phyloP scores from a whole-genome alignment of 305 asterid species.

The Solanum chacoense region DNA sequence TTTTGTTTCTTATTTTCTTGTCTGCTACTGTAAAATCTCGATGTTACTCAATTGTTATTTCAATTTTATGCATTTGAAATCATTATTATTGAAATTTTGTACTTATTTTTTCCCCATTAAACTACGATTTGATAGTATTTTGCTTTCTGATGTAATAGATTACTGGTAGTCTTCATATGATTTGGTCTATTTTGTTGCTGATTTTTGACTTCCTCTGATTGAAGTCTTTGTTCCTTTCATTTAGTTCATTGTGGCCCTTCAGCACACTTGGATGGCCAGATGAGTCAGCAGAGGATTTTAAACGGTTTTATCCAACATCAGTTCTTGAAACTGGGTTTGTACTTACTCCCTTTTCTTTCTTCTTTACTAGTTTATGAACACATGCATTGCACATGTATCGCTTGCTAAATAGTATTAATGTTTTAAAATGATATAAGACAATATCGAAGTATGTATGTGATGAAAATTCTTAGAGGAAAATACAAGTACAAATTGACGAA shows the following conservation, averaged over 20 bases:
- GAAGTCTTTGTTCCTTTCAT: conserved; percentile 18
- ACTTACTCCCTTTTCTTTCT: background rate
- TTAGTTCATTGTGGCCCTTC: conserved; percentile 95
- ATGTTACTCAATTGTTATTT: background rate
- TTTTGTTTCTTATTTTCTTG: background rate
- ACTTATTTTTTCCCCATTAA: background rate
- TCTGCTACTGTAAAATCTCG: background rate
- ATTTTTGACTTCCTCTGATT: conserved; percentile 1
- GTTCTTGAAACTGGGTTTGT: conserved; percentile 90
- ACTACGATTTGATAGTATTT: background rate
- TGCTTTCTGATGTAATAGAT: background rate
- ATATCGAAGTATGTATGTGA: background rate
- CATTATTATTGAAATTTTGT: background rate
- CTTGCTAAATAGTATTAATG: background rate
- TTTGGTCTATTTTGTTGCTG: background rate
- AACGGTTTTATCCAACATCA: conserved; percentile 81
- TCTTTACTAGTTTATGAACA: background rate
- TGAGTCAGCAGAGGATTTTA: conserved; percentile 69
- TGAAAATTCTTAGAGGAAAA: background rate
- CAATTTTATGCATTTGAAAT: background rate
- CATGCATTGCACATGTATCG: background rate
- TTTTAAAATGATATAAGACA: background rate
- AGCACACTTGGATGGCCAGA: conserved; percentile 99
- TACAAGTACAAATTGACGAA: background rate
- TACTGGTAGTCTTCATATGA: background rate